These are phyloP conservation scores for Saprolegnia diclina DNA, from an alignment of 352 stramenopile species.

Conservation along the genomic window DNA sequence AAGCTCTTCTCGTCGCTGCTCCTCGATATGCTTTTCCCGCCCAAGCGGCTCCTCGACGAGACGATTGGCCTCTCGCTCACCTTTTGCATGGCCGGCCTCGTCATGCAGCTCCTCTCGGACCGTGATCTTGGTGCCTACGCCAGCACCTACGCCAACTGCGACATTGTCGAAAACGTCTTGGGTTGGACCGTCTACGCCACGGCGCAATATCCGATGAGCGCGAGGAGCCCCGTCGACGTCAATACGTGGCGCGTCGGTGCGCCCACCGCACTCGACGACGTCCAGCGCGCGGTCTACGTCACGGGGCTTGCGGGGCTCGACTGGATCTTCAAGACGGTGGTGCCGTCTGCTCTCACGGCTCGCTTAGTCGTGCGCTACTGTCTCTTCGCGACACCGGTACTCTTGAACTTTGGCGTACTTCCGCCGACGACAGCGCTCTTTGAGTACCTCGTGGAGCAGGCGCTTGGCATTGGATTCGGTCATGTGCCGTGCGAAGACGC, in stretches of 20 bases:
- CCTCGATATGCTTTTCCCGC: background rate
- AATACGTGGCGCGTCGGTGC: background rate
- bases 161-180: background rate
- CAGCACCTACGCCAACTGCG: background rate
- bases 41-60: background rate
- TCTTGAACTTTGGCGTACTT: background rate
- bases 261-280: background rate
- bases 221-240: background rate
- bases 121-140: background rate
- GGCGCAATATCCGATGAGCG: background rate
- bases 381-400: background rate
- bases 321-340: background rate
- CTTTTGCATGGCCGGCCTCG: background rate
- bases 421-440: background rate
- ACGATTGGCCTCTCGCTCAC: background rate
- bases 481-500: background rate
- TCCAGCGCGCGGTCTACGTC: background rate
- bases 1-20: background rate
- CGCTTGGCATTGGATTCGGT: background rate
- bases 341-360: background rate
- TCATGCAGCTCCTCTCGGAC: background rate
- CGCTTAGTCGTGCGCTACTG: background rate
- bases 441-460: background rate
- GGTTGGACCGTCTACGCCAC: background rate
- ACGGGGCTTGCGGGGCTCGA: background rate